Evolutionary conservation across 1,139 yeast species (phyloP).

Genomic region (Pichia sp.): DNA sequence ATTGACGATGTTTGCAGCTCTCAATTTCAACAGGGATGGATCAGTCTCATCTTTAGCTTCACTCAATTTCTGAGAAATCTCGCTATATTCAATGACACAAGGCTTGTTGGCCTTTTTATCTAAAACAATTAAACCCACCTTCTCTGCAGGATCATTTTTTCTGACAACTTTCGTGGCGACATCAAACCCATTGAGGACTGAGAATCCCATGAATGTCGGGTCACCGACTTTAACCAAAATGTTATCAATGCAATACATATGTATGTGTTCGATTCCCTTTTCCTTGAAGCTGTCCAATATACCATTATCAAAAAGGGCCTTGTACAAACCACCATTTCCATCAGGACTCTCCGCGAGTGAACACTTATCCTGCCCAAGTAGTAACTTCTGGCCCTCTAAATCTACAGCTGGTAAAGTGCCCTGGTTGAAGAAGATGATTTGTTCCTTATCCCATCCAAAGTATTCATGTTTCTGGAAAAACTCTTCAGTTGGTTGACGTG

Average conservation of each 20-base stretch:
- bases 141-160: constrained; percentile 79
- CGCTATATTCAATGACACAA: constrained; percentile 93
- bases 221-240: constrained; percentile 90
- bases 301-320: constrained; percentile 62
- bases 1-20: constrained; percentile 97
- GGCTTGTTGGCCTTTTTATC: constrained; percentile 58
- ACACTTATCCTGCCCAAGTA: constrained; percentile 44
- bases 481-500: constrained; percentile 65
- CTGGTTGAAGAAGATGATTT: constrained; percentile 81
- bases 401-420: constrained; percentile 92
- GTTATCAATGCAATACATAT: constrained; percentile 97
- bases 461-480: constrained; percentile 55
- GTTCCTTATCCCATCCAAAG: constrained; percentile 59
- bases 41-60: constrained; percentile 46
- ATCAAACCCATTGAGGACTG: constrained; percentile 57
- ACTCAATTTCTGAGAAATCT: constrained; percentile 70
- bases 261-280: constrained; percentile 82
- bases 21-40: constrained; percentile 50
- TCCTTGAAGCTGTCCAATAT: constrained; percentile 59
- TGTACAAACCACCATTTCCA: constrained; percentile 96
- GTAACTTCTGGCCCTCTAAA: constrained; percentile 59
- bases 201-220: constrained; percentile 86
- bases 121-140: constrained; percentile 86
- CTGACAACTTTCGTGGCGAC: constrained; percentile 94
- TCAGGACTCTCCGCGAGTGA: constrained; percentile 84